Percentiles rank a stretch among this genome's conserved stretches.
Conservation (phyloP, 2,329 filamentous ascomycete genomes). For the Escovopsis sp. region DNA sequence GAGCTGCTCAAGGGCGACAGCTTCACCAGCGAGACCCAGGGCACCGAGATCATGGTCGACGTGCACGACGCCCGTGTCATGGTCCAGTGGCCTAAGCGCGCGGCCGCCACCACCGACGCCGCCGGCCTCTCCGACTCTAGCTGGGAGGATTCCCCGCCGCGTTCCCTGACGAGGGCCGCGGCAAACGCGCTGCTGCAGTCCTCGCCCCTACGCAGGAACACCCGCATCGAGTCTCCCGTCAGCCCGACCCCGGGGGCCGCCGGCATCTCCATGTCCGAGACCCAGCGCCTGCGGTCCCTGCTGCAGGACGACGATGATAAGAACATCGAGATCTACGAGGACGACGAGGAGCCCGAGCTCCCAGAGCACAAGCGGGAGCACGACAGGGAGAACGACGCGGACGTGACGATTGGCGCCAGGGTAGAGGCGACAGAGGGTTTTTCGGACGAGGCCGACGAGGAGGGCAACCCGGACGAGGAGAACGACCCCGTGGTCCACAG, state of each 20-base stretch:
- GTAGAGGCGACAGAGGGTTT: conserved; percentile 38
- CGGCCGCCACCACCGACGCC: conserved; percentile 22
- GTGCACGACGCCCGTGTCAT: conserved; percentile 86
- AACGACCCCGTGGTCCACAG: conserved; percentile 89
- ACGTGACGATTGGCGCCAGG: conserved; percentile 29
- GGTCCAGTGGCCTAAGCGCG: conserved; percentile 64
- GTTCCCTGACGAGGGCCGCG: conserved; percentile 15
- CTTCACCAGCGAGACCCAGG: conserved; percentile 79
- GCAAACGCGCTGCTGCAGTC: conserved; percentile 34
- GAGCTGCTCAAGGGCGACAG: conserved; percentile 77
- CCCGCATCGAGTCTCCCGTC: conserved; percentile 56
- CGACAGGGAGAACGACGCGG: conserved; percentile 2
- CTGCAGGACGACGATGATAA: conserved; percentile 24
- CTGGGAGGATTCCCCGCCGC: conserved; percentile 50
- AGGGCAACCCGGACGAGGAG: conserved; percentile 59
- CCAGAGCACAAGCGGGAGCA: conserved; percentile 17
- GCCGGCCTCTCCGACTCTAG: conserved; percentile 49
- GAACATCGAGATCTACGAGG: conserved; percentile 60
- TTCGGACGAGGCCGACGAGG: conserved; percentile 42
- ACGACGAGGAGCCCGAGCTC: conserved; percentile 32
- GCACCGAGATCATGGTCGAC: conserved; percentile 84
- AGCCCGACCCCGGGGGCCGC: conserved; percentile 41
- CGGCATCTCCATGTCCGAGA: conserved; percentile 18
- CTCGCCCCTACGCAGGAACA: conserved; percentile 41
- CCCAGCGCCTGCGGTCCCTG: conserved; percentile 30